These are phyloP conservation scores for Arthroderma sp. DNA, from an alignment of 2,329 filamentous ascomycete species.

Conservation along the genomic window DNA sequence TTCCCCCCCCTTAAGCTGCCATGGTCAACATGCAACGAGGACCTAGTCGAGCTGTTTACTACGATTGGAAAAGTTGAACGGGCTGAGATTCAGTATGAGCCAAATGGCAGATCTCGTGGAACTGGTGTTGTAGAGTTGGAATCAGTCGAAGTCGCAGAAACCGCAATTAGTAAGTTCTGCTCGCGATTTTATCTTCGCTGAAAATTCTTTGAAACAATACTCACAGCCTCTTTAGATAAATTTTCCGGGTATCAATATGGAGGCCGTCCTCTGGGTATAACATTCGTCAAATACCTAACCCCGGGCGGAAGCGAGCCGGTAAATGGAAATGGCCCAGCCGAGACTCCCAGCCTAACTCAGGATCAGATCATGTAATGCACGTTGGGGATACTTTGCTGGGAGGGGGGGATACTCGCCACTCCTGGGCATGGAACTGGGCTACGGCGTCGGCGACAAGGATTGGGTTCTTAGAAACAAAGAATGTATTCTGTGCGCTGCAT, in stretches of 20 bases:
- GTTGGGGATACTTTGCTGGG: not conserved
- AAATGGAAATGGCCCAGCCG: constrained; percentile 60
- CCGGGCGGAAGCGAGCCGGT: constrained; percentile 55
- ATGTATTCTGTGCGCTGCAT: not conserved
- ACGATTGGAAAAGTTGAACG: constrained; percentile 97
- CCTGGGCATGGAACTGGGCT: not conserved
- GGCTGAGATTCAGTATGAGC: constrained; percentile 98
- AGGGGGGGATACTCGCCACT: not conserved
- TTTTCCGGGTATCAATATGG: constrained; percentile 98
- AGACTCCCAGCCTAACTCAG: constrained; percentile 57
- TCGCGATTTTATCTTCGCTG: not conserved
- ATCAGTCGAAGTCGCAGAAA: constrained; percentile 68
- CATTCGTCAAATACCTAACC: constrained; percentile 85
- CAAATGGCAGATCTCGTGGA: constrained; percentile 85
- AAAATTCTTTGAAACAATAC: constrained; percentile 15
- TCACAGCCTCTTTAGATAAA: constrained; percentile 45
- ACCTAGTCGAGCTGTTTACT: constrained; percentile 88
- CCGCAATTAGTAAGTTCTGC: constrained; percentile 54
- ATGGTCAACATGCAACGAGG: constrained; percentile 98
- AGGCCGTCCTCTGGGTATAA: constrained; percentile 81
- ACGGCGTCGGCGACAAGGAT: not conserved
- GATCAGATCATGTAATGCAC: constrained; percentile 82
- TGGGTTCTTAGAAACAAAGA: constrained; percentile 1
- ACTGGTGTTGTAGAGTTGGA: constrained; percentile 96
- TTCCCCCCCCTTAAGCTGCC: constrained; percentile 50